Conservation (phyloP, 257 asterid species). For the Hygrophila difformis region DNA sequence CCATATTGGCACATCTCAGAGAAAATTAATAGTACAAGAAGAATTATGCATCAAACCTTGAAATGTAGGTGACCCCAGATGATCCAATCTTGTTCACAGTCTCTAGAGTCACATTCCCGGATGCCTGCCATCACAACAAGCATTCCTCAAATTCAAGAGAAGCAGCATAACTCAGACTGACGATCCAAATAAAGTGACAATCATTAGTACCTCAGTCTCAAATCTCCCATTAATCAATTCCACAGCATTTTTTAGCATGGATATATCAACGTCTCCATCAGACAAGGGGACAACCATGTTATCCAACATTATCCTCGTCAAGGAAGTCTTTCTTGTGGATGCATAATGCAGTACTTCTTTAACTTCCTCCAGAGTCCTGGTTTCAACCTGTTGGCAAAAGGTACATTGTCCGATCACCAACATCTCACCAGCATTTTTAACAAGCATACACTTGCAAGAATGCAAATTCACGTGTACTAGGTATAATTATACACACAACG, state of each 20-base stretch:
- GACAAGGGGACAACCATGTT: slow-evolving; percentile 91
- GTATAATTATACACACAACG: not conserved
- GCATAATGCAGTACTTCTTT: slow-evolving; percentile 69
- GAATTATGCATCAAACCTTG: slow-evolving; percentile 45
- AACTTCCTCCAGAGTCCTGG: slow-evolving; percentile 89
- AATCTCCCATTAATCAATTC: slow-evolving; percentile 59
- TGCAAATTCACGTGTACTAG: not conserved
- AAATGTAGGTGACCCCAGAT: slow-evolving; percentile 88
- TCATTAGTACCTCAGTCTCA: slow-evolving; percentile 72
- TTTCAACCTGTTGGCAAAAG: slow-evolving; percentile 57
- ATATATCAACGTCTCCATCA: slow-evolving; percentile 66
- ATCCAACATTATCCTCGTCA: slow-evolving; percentile 89
- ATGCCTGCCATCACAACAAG: slow-evolving; percentile 50
- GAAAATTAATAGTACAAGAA: too few species aligned
- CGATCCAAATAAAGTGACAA: slow-evolving; percentile 1
- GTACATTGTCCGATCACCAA: slow-evolving; percentile 1
- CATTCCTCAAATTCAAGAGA: not conserved
- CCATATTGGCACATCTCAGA: too few species aligned
- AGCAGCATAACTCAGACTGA: not conserved
- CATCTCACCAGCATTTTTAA: slow-evolving; percentile 5
- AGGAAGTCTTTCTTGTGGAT: slow-evolving; percentile 51
- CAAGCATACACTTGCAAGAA: not conserved
- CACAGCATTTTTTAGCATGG: slow-evolving; percentile 91
- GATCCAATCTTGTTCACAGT: slow-evolving; percentile 83
- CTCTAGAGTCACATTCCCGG: slow-evolving; percentile 94